Evolutionary conservation across 371 early-diverging fungal species (phyloP).

Genomic region (Apophysomyces trapeziformis): DNA sequence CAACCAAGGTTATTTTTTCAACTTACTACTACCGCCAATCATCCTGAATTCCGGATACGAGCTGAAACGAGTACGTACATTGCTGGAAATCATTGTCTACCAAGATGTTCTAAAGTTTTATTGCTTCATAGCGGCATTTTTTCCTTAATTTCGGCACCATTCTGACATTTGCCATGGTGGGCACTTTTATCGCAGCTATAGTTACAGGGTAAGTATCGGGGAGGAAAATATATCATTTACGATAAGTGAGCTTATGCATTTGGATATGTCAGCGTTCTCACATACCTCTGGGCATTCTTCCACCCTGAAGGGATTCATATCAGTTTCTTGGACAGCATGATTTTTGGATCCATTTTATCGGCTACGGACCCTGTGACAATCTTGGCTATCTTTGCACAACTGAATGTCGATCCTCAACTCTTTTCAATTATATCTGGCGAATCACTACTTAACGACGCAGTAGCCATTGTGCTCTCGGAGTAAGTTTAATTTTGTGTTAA

Average conservation of each 20-base stretch:
- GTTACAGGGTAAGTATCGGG: constrained; percentile 73
- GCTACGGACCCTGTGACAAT: constrained; percentile 98
- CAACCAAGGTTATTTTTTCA: constrained; percentile 92
- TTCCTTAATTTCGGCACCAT: constrained; percentile 90
- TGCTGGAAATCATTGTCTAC: background rate
- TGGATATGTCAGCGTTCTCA: constrained; percentile 50
- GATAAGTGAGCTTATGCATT: background rate
- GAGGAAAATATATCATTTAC: background rate
- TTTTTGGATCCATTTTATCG: constrained; percentile 91
- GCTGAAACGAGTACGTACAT: constrained; percentile 70
- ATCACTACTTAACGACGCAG: constrained; percentile 92
- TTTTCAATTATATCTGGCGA: constrained; percentile 96
- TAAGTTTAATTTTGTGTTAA: constrained; percentile 35
- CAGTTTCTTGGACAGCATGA: constrained; percentile 87
- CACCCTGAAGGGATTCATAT: constrained; percentile 71
- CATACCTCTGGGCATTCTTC: constrained; percentile 71
- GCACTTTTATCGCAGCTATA: constrained; percentile 88
- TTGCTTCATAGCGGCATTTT: constrained; percentile 65
- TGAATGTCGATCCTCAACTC: constrained; percentile 90
- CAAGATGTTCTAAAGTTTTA: background rate
- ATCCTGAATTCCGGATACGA: constrained; percentile 95
- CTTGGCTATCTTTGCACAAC: constrained; percentile 89
- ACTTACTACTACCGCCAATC: constrained; percentile 93
- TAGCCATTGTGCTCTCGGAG: constrained; percentile 92
- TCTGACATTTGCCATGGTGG: constrained; percentile 88